Conservation (phyloP, 2,329 filamentous ascomycete species). For the Acrocalymma vagum region DNA sequence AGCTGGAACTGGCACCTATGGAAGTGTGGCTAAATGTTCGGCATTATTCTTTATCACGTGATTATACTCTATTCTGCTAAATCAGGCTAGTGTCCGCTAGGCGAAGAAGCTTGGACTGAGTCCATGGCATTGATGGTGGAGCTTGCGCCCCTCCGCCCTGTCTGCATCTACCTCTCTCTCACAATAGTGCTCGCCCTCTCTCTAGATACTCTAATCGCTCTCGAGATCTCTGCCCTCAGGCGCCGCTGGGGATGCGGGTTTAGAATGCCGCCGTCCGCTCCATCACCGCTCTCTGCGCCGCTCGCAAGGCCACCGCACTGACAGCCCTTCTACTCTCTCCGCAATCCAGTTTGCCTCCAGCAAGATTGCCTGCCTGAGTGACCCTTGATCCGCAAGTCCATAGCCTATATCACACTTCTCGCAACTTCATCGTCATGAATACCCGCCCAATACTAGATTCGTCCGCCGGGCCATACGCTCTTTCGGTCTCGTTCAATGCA, state of each 20-base stretch:
- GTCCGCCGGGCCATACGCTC: conserved; percentile 74
- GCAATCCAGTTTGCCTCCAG: conserved; percentile 17
- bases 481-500: conserved; percentile 86
- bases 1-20: no score
- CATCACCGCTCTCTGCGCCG: conserved; percentile 18
- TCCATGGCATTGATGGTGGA: conserved; percentile 3
- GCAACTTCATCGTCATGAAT: conserved; percentile 72
- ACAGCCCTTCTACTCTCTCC: conserved; percentile 9
- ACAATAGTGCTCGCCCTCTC: neutral
- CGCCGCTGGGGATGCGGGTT: conserved; percentile 24
- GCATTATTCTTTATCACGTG: no score
- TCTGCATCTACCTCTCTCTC: no score
- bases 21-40: no score
- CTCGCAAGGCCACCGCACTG: conserved; percentile 19
- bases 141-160: neutral
- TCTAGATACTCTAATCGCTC: conserved; percentile 6
- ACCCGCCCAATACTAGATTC: conserved; percentile 86
- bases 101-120: conserved; percentile 21
- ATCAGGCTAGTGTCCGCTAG: conserved; percentile 22
- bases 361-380: conserved; percentile 17
- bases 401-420: neutral
- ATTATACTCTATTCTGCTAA: no score
- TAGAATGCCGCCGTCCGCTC: conserved; percentile 29
- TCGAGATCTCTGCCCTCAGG: conserved; percentile 16
- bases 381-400: conserved; percentile 1